Evolutionary conservation across 768 basidiomycete genomes (phyloP).

Genomic region (Leccinum subtestaceum): DNA sequence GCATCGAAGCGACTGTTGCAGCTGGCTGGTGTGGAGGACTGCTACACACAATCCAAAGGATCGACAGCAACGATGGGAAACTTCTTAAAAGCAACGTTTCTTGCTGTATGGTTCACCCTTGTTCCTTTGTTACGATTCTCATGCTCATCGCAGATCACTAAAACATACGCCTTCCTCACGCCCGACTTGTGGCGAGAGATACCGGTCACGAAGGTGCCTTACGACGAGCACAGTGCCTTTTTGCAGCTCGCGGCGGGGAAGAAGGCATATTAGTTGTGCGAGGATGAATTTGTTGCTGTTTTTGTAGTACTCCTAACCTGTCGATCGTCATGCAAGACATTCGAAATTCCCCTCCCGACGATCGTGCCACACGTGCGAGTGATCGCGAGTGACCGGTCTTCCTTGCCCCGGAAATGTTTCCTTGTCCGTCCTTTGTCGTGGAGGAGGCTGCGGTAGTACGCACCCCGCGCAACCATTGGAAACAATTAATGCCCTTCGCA

Average conservation of each 20-base stretch:
- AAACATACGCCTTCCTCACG: conserved; percentile 97
- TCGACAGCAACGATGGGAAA: conserved; percentile 99
- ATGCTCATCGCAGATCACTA: conserved; percentile 67
- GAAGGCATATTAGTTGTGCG: conserved; percentile 53
- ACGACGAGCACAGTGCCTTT: conserved; percentile 94
- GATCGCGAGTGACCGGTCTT: background rate
- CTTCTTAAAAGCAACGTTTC: conserved; percentile 97
- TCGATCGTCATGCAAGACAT: conserved; percentile 1
- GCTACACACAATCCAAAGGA: conserved; percentile 97
- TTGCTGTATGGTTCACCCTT: conserved; percentile 57
- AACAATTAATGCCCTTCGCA: background rate
- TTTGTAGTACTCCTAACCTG: background rate
- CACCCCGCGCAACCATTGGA: background rate
- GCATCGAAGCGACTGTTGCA: conserved; percentile 96
- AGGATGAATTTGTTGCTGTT: background rate
- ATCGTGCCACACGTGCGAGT: background rate
- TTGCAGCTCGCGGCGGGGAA: conserved; percentile 81
- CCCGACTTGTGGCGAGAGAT: conserved; percentile 98
- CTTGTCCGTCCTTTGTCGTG: background rate
- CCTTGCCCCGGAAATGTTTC: no score
- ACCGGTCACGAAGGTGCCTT: conserved; percentile 82
- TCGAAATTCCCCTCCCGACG: background rate
- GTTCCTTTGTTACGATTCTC: conserved; percentile 1
- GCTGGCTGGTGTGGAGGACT: conserved; percentile 96
- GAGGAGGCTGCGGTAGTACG: background rate